These are phyloP conservation scores for Polytrichum commune DNA, from an alignment of 225 moss, liverwort and hornwort genomes.

Conservation along the genomic window DNA sequence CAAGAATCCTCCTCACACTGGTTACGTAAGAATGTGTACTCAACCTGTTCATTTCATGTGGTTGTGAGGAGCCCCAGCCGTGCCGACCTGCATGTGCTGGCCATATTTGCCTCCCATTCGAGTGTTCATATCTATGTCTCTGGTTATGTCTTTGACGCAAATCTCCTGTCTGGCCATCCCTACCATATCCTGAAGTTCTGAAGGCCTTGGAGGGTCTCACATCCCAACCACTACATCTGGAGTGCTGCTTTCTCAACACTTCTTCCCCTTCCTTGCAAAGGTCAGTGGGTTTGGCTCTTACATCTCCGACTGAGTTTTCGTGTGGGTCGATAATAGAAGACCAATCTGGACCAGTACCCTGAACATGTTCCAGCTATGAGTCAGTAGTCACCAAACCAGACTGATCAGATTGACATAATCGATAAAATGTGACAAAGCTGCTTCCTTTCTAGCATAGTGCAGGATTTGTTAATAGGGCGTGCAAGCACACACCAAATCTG, in stretches of 20 bases:
- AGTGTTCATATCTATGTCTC: constrained; percentile 14
- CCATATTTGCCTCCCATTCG: constrained; percentile 8
- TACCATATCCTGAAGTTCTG: neutral
- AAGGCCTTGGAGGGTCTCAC: neutral
- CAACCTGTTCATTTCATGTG: constrained; percentile 20
- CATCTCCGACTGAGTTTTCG: neutral
- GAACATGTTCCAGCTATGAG: constrained; percentile 6
- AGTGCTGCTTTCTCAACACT: constrained; percentile 25
- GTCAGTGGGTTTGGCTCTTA: constrained; percentile 5
- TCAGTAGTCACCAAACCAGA: neutral
- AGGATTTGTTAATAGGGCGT: neutral
- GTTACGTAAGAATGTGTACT: constrained; percentile 5
- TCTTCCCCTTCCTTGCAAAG: constrained; percentile 15
- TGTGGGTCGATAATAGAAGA: constrained; percentile 10
- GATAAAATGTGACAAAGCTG: neutral
- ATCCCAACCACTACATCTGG: constrained; percentile 16
- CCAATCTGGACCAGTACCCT: constrained; percentile 49
- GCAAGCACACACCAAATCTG: neutral
- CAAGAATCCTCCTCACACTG: constrained; percentile 2
- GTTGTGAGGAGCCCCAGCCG: constrained; percentile 13
- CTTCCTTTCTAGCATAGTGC: neutral
- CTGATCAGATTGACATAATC: neutral
- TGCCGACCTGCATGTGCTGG: constrained; percentile 11
- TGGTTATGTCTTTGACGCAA: neutral
- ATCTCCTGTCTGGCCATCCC: constrained; percentile 3